Percentiles rank a stretch among this genome's conserved stretches.
These are phyloP conservation scores for Fomitiporia mediterranea DNA, from an alignment of 1,284 basidiomycete species.

Conservation along the genomic window DNA sequence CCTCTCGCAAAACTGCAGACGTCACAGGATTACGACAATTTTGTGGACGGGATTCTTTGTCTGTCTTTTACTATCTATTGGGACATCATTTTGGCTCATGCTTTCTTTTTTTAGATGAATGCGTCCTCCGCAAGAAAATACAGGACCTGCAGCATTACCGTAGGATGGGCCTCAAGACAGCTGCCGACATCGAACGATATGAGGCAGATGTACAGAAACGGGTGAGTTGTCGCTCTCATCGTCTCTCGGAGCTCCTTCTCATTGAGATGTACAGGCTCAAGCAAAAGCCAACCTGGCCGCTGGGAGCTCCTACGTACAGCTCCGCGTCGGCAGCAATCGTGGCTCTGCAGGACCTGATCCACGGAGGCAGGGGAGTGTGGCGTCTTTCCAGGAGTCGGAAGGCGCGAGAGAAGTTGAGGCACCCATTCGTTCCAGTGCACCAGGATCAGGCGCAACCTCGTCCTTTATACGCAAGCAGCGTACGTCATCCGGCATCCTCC, in stretches of 20 bases:
- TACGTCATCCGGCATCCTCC: not conserved
- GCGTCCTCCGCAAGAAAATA: slow-evolving; percentile 79
- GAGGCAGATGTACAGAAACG: slow-evolving; percentile 70
- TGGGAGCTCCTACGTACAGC: slow-evolving; percentile 42
- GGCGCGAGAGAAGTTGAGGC: slow-evolving; percentile 51
- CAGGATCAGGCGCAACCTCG: slow-evolving; percentile 47
- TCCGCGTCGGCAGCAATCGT: slow-evolving; percentile 42
- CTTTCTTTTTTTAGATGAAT: slow-evolving; percentile 58
- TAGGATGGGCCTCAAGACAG: slow-evolving; percentile 73
- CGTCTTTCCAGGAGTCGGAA: slow-evolving; percentile 39
- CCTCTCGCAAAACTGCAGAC: slow-evolving; percentile 93
- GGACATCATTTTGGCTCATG: slow-evolving; percentile 5
- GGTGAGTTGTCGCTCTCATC: slow-evolving; percentile 40
- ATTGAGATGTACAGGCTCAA: slow-evolving; percentile 41
- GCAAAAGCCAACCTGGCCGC: slow-evolving; percentile 54
- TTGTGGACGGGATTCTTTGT: slow-evolving; percentile 89
- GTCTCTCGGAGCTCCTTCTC: not conserved
- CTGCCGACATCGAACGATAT: slow-evolving; percentile 87
- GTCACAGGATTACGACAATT: slow-evolving; percentile 85
- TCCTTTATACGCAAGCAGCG: slow-evolving; percentile 23
- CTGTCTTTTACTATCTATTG: slow-evolving; percentile 28
- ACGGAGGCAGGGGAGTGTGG: slow-evolving; percentile 38
- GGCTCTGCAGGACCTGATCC: slow-evolving; percentile 55
- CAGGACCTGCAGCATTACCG: slow-evolving; percentile 87
- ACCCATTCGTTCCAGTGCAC: slow-evolving; percentile 31